These are phyloP conservation scores for Trichoderma atroviride DNA, from an alignment of 2,329 filamentous ascomycete genomes.

Conservation along the genomic window DNA sequence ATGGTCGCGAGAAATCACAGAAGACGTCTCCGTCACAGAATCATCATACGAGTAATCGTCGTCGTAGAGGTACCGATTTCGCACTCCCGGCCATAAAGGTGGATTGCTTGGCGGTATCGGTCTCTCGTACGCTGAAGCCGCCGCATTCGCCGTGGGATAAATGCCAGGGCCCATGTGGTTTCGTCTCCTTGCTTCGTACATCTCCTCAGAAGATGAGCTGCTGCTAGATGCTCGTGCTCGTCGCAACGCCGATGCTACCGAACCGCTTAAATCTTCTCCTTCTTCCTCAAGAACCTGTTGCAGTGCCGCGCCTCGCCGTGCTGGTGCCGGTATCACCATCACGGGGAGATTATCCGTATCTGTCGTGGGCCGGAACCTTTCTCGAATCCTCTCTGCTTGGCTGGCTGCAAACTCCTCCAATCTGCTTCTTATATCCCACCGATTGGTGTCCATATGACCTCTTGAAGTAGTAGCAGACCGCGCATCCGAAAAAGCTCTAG, in stretches of 20 bases:
- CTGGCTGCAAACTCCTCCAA: conserved; percentile 64
- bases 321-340: conserved; percentile 63
- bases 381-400: conserved; percentile 62
- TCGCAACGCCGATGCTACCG: conserved; percentile 24
- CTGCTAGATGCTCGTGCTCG: conserved; percentile 29
- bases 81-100: conserved; percentile 49
- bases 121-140: conserved; percentile 30
- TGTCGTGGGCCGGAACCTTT: conserved; percentile 56
- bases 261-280: conserved; percentile 31
- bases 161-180: conserved; percentile 8
- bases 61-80: conserved; percentile 38
- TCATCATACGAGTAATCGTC: conserved; percentile 40
- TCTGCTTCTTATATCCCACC: conserved; percentile 59
- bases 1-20: conserved; percentile 32
- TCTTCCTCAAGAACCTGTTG: conserved; percentile 62
- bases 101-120: conserved; percentile 40
- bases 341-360: conserved; percentile 60
- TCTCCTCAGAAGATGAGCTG: conserved; percentile 31
- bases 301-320: conserved; percentile 58
- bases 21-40: conserved; percentile 37
- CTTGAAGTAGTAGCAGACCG: conserved; percentile 13
- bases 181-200: conserved; percentile 5
- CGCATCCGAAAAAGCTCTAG: conserved; percentile 3
- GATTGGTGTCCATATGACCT: conserved; percentile 33
- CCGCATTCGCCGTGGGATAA: conserved; percentile 28